Conservation (phyloP, 2,329 filamentous ascomycete genomes). For the Periglandula ipomoeae region DNA sequence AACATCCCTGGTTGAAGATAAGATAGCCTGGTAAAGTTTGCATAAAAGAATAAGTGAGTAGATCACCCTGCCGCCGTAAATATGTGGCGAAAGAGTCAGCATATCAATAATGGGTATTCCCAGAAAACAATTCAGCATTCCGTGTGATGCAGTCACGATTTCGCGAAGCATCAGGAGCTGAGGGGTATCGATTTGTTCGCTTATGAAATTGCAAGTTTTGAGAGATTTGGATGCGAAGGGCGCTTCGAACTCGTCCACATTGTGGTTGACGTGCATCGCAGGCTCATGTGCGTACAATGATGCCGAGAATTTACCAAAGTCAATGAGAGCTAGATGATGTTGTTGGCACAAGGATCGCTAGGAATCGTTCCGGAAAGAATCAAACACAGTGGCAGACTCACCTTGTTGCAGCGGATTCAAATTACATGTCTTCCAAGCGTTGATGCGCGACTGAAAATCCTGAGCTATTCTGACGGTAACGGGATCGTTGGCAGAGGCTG, state of each 20-base stretch:
- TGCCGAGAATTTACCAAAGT: constrained; percentile 1
- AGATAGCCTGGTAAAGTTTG: constrained; percentile 2
- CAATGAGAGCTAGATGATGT: neutral
- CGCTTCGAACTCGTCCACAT: constrained; percentile 4
- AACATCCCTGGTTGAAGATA: neutral
- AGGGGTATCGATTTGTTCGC: neutral
- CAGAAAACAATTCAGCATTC: constrained; percentile 4
- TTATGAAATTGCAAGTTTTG: constrained; percentile 3
- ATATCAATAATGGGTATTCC: neutral
- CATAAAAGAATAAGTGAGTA: constrained; percentile 5
- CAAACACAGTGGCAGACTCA: neutral
- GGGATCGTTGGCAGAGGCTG: neutral
- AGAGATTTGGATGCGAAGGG: constrained; percentile 3
- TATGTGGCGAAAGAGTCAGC: constrained; percentile 3
- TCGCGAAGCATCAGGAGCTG: constrained; percentile 3
- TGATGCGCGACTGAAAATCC: neutral
- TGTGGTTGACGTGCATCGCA: constrained; percentile 3
- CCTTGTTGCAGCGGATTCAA: constrained; percentile 1
- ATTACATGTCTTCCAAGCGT: neutral
- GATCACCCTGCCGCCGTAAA: constrained; percentile 5
- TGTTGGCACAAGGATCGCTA: neutral
- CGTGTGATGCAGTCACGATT: constrained; percentile 3
- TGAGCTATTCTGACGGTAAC: neutral
- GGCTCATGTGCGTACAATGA: constrained; percentile 5
- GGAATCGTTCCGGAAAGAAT: no score